These are phyloP conservation scores for Leonotis leonurus DNA, from an alignment of 257 asterid genomes.

Conservation along the genomic window DNA sequence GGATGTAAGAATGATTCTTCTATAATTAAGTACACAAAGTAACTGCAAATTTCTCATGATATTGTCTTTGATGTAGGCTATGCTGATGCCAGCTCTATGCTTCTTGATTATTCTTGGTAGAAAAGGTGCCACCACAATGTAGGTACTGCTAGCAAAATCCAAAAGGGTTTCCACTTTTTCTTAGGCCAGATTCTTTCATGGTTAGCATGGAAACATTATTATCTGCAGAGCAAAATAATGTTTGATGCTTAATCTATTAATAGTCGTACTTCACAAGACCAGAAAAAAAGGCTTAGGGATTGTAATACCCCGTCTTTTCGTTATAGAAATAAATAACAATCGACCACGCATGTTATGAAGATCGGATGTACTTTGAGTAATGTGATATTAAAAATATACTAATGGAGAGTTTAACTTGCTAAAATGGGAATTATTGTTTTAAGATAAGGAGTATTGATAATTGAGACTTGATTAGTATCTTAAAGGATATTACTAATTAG, in stretches of 20 bases:
- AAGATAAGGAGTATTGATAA: too few relatives aligned
- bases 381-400: too few relatives aligned
- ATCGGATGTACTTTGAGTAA: too few relatives aligned
- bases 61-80: constrained; percentile 21
- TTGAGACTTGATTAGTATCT: too few relatives aligned
- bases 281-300: background rate
- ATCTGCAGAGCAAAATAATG: too few relatives aligned
- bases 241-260: background rate
- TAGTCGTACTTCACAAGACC: background rate
- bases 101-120: constrained; percentile 59
- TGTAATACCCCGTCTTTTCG: background rate
- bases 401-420: too few relatives aligned
- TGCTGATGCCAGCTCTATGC: constrained; percentile 58
- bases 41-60: background rate
- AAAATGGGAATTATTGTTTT: too few relatives aligned
- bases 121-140: constrained; percentile 44
- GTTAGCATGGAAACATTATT: too few relatives aligned
- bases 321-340: too few relatives aligned
- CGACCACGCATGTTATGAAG: background rate
- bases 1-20: constrained; percentile 34
- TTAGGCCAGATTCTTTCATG: background rate
- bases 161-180: too few relatives aligned
- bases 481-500: too few relatives aligned
- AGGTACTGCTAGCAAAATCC: constrained; percentile 32
- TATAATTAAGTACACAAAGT: background rate